phyloP scores from a whole-genome alignment of 331 rosid genomes.

The Erythrophleum ivorense region DNA sequence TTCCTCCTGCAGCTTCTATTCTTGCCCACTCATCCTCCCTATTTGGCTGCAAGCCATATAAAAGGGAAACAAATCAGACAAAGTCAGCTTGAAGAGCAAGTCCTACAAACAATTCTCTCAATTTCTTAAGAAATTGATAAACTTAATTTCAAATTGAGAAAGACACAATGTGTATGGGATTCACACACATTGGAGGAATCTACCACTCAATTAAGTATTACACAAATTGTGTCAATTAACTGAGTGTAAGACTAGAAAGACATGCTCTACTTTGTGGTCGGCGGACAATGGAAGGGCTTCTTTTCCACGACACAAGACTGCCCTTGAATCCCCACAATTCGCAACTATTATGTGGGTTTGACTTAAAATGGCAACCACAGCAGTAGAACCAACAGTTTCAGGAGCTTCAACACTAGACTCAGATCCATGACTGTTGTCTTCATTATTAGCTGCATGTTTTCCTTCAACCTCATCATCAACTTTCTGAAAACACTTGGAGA shows the following conservation, averaged over 20 bases:
- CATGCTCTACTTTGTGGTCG: slow-evolving; percentile 77
- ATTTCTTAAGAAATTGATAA: background rate
- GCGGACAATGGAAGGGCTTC: slow-evolving; percentile 65
- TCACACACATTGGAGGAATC: background rate
- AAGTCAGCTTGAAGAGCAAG: slow-evolving; percentile 16
- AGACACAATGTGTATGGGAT: background rate
- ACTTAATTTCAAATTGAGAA: background rate
- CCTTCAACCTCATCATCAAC: slow-evolving; percentile 76
- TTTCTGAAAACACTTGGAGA: slow-evolving; percentile 66
- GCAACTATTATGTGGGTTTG: slow-evolving; percentile 68
- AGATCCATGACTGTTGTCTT: slow-evolving; percentile 33
- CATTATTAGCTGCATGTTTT: slow-evolving; percentile 29
- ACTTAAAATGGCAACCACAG: slow-evolving; percentile 74
- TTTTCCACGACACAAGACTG: slow-evolving; percentile 78
- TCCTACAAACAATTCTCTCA: background rate
- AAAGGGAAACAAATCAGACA: slow-evolving; percentile 30
- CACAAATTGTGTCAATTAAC: background rate
- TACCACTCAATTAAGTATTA: background rate
- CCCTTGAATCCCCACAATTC: slow-evolving; percentile 89
- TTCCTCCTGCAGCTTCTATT: slow-evolving; percentile 87
- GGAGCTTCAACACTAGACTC: slow-evolving; percentile 50
- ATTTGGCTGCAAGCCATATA: slow-evolving; percentile 61
- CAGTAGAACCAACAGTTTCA: slow-evolving; percentile 84
- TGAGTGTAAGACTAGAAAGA: background rate
- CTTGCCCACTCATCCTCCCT: slow-evolving; percentile 80